Conservation (phyloP, 306 rosid species). For the Ziziphus jujuba region DNA sequence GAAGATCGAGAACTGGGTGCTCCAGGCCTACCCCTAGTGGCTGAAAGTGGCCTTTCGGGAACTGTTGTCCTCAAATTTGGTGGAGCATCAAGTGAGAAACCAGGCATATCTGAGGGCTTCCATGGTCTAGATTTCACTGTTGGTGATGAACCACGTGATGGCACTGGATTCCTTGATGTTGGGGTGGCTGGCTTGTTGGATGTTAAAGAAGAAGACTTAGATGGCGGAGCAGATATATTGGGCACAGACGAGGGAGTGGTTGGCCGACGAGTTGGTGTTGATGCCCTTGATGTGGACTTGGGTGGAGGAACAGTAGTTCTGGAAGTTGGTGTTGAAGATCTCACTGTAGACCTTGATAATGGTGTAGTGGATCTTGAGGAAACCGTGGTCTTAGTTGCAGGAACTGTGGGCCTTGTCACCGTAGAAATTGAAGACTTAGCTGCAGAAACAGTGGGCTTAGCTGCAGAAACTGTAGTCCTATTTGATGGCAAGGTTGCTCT, state of each 20-base stretch:
- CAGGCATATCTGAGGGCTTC: conserved; percentile 96
- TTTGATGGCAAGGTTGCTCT: conserved; percentile 58
- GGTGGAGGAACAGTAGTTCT: conserved; percentile 77
- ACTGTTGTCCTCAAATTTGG: conserved; percentile 87
- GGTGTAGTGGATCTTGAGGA: conserved; percentile 85
- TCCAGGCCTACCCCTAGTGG: conserved; percentile 93
- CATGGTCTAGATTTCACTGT: conserved; percentile 86
- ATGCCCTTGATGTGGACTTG: conserved; percentile 71
- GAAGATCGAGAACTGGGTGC: conserved; percentile 87
- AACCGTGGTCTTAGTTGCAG: conserved; percentile 49
- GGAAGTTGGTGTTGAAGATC: conserved; percentile 89
- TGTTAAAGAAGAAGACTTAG: conserved; percentile 47
- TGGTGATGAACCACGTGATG: conserved; percentile 88
- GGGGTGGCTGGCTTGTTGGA: conserved; percentile 57
- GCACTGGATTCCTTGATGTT: conserved; percentile 52
- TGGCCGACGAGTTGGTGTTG: conserved; percentile 89
- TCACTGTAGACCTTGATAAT: conserved; percentile 61
- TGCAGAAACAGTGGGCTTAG: conserved; percentile 53
- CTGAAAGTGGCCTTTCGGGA: conserved; percentile 87
- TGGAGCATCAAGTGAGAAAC: conserved; percentile 89
- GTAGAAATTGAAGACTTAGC: conserved; percentile 44
- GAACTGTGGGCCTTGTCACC: conserved; percentile 41
- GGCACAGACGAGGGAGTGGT: conserved; percentile 66
- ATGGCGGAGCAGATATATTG: conserved; percentile 49
- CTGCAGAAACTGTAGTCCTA: conserved; percentile 39